Evolutionary conservation across 2,329 filamentous ascomycete species (phyloP).

Genomic region (Alternaria atra): DNA sequence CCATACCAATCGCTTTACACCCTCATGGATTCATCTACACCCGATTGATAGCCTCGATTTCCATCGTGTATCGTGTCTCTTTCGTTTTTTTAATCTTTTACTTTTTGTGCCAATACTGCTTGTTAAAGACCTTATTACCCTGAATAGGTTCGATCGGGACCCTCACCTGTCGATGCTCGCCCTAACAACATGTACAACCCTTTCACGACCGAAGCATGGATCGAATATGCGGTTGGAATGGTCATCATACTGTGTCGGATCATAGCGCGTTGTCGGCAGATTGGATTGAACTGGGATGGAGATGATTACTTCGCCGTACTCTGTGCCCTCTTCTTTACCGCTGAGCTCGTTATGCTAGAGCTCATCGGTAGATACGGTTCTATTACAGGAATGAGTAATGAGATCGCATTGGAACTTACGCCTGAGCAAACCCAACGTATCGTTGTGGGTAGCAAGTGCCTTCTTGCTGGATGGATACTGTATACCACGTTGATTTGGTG

Average conservation of each 20-base stretch:
- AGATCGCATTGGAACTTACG: constrained; percentile 13
- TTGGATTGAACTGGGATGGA: constrained; percentile 18
- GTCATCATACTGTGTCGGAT: constrained; percentile 14
- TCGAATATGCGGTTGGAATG: constrained; percentile 20
- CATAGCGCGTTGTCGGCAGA: constrained; percentile 9
- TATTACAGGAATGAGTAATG: constrained; percentile 19
- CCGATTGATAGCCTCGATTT: background rate
- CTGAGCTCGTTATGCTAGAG: constrained; percentile 16
- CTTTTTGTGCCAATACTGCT: background rate
- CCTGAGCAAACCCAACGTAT: constrained; percentile 9
- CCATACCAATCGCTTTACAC: constrained; percentile 2
- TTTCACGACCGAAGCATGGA: constrained; percentile 18
- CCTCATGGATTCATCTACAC: background rate
- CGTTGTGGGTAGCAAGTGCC: constrained; percentile 17
- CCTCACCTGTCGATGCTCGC: background rate
- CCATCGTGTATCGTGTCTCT: background rate
- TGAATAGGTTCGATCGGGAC: background rate
- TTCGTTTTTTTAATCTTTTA: background rate
- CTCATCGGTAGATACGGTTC: constrained; percentile 16
- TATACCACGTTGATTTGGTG: constrained; percentile 22
- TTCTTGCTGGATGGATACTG: constrained; percentile 19
- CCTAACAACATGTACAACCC: constrained; percentile 9
- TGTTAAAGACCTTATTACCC: background rate
- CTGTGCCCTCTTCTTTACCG: constrained; percentile 16
- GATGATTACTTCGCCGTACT: constrained; percentile 22